Conservation (phyloP, 2,329 filamentous ascomycete species). For the Didymella arachidicola region DNA sequence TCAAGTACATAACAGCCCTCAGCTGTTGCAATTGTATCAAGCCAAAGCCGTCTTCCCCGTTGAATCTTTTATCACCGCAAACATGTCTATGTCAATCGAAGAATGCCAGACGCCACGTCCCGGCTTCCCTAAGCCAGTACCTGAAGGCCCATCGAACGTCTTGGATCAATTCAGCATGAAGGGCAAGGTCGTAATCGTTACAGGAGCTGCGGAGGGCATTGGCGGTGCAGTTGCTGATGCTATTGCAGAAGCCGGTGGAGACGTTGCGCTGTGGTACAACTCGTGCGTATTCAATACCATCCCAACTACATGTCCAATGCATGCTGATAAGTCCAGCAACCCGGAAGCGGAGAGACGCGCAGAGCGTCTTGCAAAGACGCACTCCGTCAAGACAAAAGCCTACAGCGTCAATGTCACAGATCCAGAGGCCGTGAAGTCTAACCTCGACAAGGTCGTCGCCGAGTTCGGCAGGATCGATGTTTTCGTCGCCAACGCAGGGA, state of each 20-base stretch:
- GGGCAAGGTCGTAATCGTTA: slow-evolving; percentile 54
- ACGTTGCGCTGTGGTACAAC: slow-evolving; percentile 57
- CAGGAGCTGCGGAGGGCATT: slow-evolving; percentile 63
- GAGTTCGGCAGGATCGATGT: slow-evolving; percentile 74
- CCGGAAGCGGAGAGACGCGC: slow-evolving; percentile 67
- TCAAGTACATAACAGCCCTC: not conserved
- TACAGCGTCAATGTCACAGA: slow-evolving; percentile 68
- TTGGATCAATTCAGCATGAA: slow-evolving; percentile 45
- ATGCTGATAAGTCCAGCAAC: slow-evolving; percentile 47
- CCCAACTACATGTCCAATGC: not conserved
- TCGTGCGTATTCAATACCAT: slow-evolving; percentile 6
- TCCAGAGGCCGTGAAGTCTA: slow-evolving; percentile 61
- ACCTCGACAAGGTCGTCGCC: slow-evolving; percentile 66
- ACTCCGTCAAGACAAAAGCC: slow-evolving; percentile 68
- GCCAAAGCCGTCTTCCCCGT: not conserved
- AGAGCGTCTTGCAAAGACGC: slow-evolving; percentile 62
- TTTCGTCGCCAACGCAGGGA: slow-evolving; percentile 73
- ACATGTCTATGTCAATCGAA: slow-evolving; percentile 47
- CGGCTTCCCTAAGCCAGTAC: slow-evolving; percentile 39
- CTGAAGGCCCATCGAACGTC: slow-evolving; percentile 40
- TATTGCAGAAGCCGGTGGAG: slow-evolving; percentile 53
- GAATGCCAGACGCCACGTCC: slow-evolving; percentile 37
- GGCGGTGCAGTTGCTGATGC: slow-evolving; percentile 54
- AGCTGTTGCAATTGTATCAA: not conserved
- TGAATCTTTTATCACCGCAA: slow-evolving; percentile 18